These are phyloP conservation scores for Trichoderma sp. DNA, from an alignment of 2,329 filamentous ascomycete species.

Conservation along the genomic window DNA sequence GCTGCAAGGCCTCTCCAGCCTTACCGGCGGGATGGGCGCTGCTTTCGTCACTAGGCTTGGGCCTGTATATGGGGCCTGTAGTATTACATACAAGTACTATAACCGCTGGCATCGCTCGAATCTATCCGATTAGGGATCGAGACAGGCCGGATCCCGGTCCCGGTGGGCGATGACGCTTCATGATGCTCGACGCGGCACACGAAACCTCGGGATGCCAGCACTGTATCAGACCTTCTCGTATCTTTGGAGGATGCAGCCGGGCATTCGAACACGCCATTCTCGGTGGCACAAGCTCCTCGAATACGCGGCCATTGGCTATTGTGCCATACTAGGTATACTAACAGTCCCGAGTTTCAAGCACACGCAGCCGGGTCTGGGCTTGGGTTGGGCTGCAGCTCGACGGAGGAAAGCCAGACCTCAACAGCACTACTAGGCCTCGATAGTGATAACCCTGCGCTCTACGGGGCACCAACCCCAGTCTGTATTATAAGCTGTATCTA, in stretches of 20 bases:
- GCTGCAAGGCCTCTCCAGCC: conserved; percentile 5
- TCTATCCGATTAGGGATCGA: neutral
- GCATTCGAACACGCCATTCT: neutral
- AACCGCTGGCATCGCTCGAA: neutral
- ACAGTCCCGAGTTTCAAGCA: neutral
- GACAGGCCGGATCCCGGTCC: neutral
- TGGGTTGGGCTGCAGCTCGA: neutral
- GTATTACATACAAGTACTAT: no score
- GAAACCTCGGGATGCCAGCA: no score
- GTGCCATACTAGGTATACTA: neutral
- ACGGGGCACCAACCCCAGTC: neutral
- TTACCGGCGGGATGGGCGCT: conserved; percentile 2
- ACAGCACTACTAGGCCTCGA: neutral
- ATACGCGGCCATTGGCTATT: neutral
- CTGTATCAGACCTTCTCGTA: neutral
- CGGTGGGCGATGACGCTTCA: neutral
- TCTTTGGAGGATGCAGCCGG: neutral
- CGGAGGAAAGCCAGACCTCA: neutral
- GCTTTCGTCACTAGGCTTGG: conserved; percentile 8
- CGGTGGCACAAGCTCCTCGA: neutral
- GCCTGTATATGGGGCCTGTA: neutral
- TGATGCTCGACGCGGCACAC: neutral
- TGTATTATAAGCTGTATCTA: neutral
- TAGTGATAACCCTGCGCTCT: neutral
- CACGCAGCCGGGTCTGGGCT: neutral